A percentile compares a stretch with the other conserved stretches of the same genome.
Evolutionary conservation across 2,329 filamentous ascomycete species (phyloP).

Genomic region (Aaosphaeria arxii): DNA sequence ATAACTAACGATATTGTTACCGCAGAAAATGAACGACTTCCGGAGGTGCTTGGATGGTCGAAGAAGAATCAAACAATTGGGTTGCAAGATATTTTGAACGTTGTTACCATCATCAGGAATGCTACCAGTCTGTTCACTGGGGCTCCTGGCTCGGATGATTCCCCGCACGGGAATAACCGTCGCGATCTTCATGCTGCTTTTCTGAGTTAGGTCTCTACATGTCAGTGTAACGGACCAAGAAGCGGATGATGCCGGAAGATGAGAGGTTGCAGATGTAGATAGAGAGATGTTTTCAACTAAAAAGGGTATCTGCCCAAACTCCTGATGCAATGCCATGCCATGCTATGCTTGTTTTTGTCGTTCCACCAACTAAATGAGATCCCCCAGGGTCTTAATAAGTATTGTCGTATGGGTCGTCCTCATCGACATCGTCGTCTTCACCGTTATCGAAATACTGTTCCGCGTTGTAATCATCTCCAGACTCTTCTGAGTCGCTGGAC

Average conservation of each 20-base stretch:
- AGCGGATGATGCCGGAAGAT: no score
- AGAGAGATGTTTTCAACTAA: no score
- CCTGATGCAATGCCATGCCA: no score
- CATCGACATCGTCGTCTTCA: constrained; percentile 48
- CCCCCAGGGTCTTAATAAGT: constrained; percentile 22
- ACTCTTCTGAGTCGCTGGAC: constrained; percentile 62
- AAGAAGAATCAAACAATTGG: constrained; percentile 1
- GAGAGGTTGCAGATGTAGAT: no score
- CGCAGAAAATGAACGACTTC: constrained; percentile 44
- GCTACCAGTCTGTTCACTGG: constrained; percentile 9
- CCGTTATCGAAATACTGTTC: constrained; percentile 55
- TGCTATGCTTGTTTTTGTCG: no score
- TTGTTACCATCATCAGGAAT: constrained; percentile 3
- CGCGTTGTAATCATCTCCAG: constrained; percentile 63
- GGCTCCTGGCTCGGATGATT: neutral
- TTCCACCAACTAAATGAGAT: no score
- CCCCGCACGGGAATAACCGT: neutral
- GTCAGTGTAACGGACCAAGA: no score
- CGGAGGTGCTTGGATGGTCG: constrained; percentile 42
- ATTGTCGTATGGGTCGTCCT: constrained; percentile 34
- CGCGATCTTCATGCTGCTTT: neutral
- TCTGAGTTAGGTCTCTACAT: neutral
- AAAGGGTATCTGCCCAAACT: no score
- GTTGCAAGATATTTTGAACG: constrained; percentile 7
- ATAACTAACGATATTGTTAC: no score